These are phyloP conservation scores for Trichothecium roseum DNA, from an alignment of 2,329 filamentous ascomycete species.

Conservation along the genomic window DNA sequence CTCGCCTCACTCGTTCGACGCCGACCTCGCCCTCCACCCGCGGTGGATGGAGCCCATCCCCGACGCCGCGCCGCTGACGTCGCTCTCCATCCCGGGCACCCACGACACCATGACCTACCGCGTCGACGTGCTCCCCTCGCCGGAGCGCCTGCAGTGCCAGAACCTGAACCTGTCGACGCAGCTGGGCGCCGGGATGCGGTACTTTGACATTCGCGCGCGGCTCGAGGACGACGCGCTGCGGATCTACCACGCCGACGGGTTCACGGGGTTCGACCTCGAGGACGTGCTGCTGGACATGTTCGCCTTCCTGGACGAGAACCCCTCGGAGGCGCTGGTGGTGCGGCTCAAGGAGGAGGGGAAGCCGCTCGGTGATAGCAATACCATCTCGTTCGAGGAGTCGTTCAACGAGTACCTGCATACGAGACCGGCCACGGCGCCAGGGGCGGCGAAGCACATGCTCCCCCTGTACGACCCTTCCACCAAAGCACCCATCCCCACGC, in stretches of 20 bases:
- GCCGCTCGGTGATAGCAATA: conserved; percentile 22
- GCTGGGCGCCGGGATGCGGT: conserved; percentile 34
- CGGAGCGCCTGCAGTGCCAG: conserved; percentile 32
- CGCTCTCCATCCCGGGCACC: conserved; percentile 39
- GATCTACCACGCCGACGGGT: conserved; percentile 35
- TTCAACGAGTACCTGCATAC: conserved; percentile 31
- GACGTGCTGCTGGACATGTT: conserved; percentile 33
- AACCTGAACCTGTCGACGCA: conserved; percentile 33
- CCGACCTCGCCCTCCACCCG: conserved; percentile 13
- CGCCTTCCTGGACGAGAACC: conserved; percentile 32
- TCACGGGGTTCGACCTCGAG: conserved; percentile 32
- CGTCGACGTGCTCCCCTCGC: too few species aligned
- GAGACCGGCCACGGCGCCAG: conserved; percentile 21
- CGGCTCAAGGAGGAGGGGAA: conserved; percentile 37
- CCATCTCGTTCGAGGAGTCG: conserved; percentile 31
- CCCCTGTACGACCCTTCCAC: conserved; percentile 21
- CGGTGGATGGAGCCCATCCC: conserved; percentile 30
- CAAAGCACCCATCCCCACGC: conserved; percentile 25
- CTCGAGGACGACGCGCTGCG: conserved; percentile 29
- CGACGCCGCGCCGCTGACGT: conserved; percentile 27
- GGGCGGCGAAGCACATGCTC: conserved; percentile 21
- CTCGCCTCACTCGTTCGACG: conserved; percentile 25
- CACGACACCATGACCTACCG: conserved; percentile 44
- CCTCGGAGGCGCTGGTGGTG: conserved; percentile 36
- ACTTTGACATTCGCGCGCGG: conserved; percentile 38